Evolutionary conservation across 805 yeast species (phyloP), one percentile per base, ranked within the genome.

Genomic region (Blastobotrys chiropterorum): DNA sequence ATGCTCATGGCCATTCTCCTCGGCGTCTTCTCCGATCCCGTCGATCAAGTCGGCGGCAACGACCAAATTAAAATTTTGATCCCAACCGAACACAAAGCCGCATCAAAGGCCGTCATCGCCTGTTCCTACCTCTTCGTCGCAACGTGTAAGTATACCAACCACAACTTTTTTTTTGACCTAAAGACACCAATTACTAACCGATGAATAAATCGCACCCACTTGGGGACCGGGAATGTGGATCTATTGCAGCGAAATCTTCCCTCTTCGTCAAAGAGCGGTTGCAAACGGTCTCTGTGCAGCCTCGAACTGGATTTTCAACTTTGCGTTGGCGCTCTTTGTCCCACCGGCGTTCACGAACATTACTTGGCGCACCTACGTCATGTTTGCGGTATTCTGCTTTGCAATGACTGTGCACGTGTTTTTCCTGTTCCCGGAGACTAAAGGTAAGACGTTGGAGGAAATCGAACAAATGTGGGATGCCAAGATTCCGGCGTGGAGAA

Each of bases 191-290:
- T n/a, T n/a, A n/a, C n/a, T n/a, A n/a, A n/a, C n/a, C n/a, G n/a
- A n/a, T n/a, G n/a, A n/a, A n/a, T n/a, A n/a, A n/a, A n/a, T 85
- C 68, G 94, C 94, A 3, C 74, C 86, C 2, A 77, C 90, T 16
- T 86, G 92, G 90, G 95, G 94, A 64, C 92, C 47, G 2, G 67
- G 56, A 14, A 52, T 53, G 46, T 57, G 60, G 59, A 49, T 80
- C 53, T 77, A 75, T 46, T 80, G 79, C 7, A 79, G 85, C 5
- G 86, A 56, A 31, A 52, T 56, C 38, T 56, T 76, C 44, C 77
- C 85, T 1, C 69, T 78, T 42, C 65, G 66, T 41, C 69, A 73
- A 46, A 72, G 86, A 63, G 78, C 82, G 41, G 70, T 78, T 26
- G 72, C 80, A 44, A 68, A 74, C 53, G 79, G 77, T 41, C 56